These are phyloP conservation scores for Galeopsis tetrahit DNA, from an alignment of 257 asterid species.

Conservation along the genomic window DNA sequence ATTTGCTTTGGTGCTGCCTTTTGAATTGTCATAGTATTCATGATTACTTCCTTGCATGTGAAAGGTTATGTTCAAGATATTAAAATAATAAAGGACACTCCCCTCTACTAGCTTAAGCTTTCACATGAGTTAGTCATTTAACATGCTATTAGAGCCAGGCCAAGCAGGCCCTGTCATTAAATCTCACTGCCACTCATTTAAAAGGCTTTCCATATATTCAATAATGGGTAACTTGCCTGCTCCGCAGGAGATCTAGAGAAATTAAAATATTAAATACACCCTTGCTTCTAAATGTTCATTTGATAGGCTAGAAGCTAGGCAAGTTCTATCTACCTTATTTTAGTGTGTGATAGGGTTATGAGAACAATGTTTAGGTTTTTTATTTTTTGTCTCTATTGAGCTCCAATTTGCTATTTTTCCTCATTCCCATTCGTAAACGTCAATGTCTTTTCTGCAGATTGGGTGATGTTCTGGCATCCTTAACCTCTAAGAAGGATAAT, in stretches of 20 bases:
- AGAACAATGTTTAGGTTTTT: not conserved
- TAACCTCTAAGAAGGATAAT: conserved; percentile 75
- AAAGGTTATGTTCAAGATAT: conserved; percentile 7
- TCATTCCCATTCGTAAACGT: conserved; percentile 27
- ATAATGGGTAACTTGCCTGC: not conserved
- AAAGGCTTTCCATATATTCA: not conserved
- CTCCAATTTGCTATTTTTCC: conserved; percentile 25
- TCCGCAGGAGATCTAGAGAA: not conserved
- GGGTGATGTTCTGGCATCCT: conserved; percentile 95
- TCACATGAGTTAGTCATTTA: not conserved
- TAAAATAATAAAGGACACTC: not conserved
- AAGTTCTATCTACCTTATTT: conserved; percentile 13
- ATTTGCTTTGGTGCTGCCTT: conserved; percentile 23
- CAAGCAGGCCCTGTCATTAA: not conserved
- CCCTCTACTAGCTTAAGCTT: not conserved
- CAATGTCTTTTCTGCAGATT: conserved; percentile 65
- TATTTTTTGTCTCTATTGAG: conserved; percentile 27
- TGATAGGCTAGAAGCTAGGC: conserved; percentile 6
- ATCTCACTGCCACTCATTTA: not conserved
- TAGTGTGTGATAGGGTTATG: not conserved
- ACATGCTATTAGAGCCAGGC: not conserved
- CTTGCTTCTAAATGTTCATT: not conserved
- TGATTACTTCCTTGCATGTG: conserved; percentile 27
- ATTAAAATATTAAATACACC: not conserved
- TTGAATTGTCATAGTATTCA: conserved; percentile 14